These are phyloP conservation scores for Entelexis sorbosivorans DNA, from an alignment of 1,139 yeast genomes.

Conservation along the genomic window DNA sequence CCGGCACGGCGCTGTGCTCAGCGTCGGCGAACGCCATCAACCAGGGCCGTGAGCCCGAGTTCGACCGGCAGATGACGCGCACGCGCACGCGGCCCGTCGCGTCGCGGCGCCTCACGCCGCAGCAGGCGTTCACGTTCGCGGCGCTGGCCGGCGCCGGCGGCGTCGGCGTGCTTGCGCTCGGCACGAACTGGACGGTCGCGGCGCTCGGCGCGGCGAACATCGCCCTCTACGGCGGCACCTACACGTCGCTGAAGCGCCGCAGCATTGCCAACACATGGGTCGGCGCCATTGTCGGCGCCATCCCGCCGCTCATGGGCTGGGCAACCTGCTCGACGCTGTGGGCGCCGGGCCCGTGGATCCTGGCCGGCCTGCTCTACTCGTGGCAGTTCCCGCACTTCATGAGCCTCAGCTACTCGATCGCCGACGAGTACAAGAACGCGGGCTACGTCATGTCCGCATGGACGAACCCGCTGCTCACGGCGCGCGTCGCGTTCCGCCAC, in stretches of 20 bases:
- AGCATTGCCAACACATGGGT: slow-evolving; percentile 93
- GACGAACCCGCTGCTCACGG: slow-evolving; percentile 82
- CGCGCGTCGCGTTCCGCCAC: slow-evolving; percentile 84
- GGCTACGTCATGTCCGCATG: slow-evolving; percentile 96
- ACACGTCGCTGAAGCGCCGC: slow-evolving; percentile 78
- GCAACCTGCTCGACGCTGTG: slow-evolving; percentile 72
- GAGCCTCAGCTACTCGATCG: slow-evolving; percentile 76
- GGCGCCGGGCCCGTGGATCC: slow-evolving; percentile 92
- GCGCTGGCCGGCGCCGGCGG: slow-evolving; percentile 63
- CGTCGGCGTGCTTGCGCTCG: slow-evolving; percentile 52
- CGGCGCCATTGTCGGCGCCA: slow-evolving; percentile 95
- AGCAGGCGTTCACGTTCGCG: slow-evolving; percentile 74
- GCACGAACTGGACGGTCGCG: slow-evolving; percentile 83
- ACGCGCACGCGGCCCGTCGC: slow-evolving; percentile 89
- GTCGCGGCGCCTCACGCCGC: slow-evolving; percentile 62
- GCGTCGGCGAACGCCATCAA: slow-evolving; percentile 95
- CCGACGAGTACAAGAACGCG: slow-evolving; percentile 78
- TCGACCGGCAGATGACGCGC: slow-evolving; percentile 77
- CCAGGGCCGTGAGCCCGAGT: slow-evolving; percentile 92
- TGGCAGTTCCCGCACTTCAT: slow-evolving; percentile 99
- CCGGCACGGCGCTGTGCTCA: slow-evolving; percentile 79
- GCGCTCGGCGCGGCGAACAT: slow-evolving; percentile 66
- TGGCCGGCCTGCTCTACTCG: slow-evolving; percentile 80
- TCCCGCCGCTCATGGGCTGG: slow-evolving; percentile 99
- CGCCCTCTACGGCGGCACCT: slow-evolving; percentile 72